These are phyloP conservation scores for Umbilicus rupestris DNA, from an alignment of 164 flowering plant species.

Conservation along the genomic window DNA sequence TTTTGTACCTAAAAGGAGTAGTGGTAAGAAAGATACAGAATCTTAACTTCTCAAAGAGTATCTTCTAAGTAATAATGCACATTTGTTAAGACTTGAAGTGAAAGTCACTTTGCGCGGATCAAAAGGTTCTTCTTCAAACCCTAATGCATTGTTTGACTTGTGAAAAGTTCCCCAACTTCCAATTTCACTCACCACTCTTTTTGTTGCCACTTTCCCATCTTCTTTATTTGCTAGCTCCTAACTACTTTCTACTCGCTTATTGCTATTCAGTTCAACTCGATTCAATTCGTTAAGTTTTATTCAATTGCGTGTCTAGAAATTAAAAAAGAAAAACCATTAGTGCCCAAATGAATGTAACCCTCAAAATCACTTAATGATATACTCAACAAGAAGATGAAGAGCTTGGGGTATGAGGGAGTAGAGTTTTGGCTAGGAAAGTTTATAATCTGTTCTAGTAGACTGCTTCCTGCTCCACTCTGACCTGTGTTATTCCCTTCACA, in stretches of 20 bases:
- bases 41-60: not conserved
- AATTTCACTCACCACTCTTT: not conserved
- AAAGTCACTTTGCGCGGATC: not conserved
- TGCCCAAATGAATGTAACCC: too few relatives aligned
- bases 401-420: not conserved
- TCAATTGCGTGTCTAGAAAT: too few relatives aligned
- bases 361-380: not conserved
- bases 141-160: not conserved
- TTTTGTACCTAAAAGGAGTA: too few relatives aligned
- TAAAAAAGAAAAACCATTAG: too few relatives aligned
- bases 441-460: not conserved
- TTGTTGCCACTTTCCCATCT: not conserved
- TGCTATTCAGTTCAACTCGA: too few relatives aligned
- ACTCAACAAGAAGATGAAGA: not conserved
- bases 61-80: not conserved
- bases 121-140: not conserved
- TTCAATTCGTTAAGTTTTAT: too few relatives aligned
- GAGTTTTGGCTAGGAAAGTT: not conserved
- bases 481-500: not conserved
- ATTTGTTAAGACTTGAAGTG: not conserved
- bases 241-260: too few relatives aligned
- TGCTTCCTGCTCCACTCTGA: not conserved
- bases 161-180: not conserved
- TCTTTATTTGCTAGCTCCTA: too few relatives aligned
- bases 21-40: too few relatives aligned